Evolutionary conservation across 225 moss, liverwort and hornwort species (phyloP), one percentile per base, ranked within the genome.

Genomic region (Sphagnum tenellum): DNA sequence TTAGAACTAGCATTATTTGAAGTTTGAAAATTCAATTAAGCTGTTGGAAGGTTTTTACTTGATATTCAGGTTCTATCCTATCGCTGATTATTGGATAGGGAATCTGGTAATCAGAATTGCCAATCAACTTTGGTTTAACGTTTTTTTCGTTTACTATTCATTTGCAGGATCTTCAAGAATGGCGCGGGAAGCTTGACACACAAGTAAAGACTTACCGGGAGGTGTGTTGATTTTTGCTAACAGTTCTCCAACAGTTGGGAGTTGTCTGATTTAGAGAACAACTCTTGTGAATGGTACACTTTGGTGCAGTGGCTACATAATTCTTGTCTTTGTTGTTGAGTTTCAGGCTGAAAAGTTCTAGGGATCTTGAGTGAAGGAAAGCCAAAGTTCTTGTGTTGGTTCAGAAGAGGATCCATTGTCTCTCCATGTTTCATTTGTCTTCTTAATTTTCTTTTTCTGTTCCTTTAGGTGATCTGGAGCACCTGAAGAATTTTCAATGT

Each of bases 151-250:
- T 13, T 5, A 12, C 29, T 55, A 64, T 9, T 58, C 55, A 49
- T 14, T 2, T 55, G 57, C 92, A 96, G 96, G 96, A 93, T 62
- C 74, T 98, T 1, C 91, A 93, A 68, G 89, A 81, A 44, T 98
- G 96, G 96, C 82, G 93, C 48, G 92, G 96, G 13, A 98, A 80
- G 66, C 78, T 93, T 48, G 96, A 98, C 70, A 77, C 81, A 10
- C 96, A 93, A 77, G 96, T 98, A 50, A 89, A 87, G 69, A 78
- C 93, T 7, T 98, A 98, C 78, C 85, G 90, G 63, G 88, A 88
- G 92, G 96, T 92, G 48, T 62, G 78, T 60, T 12, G 47, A 64
- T 29, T 29, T 29, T 29, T 29, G 29, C 29, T 29, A 29, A 29
- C 29, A 29, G 29, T 29, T 29, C 29, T 29, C 29, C 29, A 29